Evolutionary conservation across 78 protist genomes (phyloP), one percentile per base, ranked within the genome.

Genomic region (Speleostelium caveatum): DNA sequence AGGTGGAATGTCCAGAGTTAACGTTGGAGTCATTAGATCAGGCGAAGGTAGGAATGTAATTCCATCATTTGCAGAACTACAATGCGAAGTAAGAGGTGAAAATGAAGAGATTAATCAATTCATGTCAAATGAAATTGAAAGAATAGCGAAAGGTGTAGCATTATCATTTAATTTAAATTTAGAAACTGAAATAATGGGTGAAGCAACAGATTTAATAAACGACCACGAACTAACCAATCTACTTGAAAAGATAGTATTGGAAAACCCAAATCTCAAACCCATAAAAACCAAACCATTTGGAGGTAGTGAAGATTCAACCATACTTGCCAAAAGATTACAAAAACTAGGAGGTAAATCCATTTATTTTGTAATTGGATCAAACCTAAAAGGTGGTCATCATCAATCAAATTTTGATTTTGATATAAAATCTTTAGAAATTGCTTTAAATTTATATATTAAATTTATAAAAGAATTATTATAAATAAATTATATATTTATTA

Each of bases 301-400:
- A 5, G 83, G 83, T 26, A 58, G 69, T 74, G 83, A 74, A 26
- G 83, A 74, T 74, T 30, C 69, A n/a, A 74, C 83, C 1, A 74
- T 74, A 16, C 38, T 74, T 3, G 83, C 41, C 8, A 60, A 42
- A 36, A 19, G 68, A 26, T 42, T 53, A 8, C 83, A 74, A 74
- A 72, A 32, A 22, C 0, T 24, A 0, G 61, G 61, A 14, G 83
- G 83, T n/a, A 74, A 74, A 3, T 33, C 69, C 0, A 58, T 74
- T 5, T 74, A 58, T 21, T 74, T 58, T 36, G 68, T 74, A 17
- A 19, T 53, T 4, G 83, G 83, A 22, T 38, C 71, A 0, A 28
- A 58, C 24, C 26, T 74, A 12, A 24, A 35, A n/a, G 83, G 69
- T 1, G 32, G 66, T 14, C 83, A 74, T 58, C 83, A 74, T 24